Evolutionary conservation across 2,329 filamentous ascomycete genomes (phyloP), one percentile per base, ranked within the genome.

Genomic region (Raffaelea arxii): DNA sequence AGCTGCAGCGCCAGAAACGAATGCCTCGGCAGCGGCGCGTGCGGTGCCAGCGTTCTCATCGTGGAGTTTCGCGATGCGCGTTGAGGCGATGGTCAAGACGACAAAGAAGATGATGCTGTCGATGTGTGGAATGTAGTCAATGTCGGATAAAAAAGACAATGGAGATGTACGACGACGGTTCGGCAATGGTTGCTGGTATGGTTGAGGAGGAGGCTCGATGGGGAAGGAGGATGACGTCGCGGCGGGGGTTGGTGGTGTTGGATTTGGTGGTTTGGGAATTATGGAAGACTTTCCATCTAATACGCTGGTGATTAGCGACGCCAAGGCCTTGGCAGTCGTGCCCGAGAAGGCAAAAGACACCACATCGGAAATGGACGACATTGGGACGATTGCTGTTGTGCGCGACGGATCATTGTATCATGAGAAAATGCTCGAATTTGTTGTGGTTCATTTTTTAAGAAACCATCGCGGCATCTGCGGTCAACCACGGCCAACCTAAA

Each of bases 281-380:
- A n/a, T n/a, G n/a, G n/a, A n/a, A n/a, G n/a, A n/a, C n/a, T n/a
- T n/a, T n/a, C n/a, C n/a, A n/a, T n/a, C 39, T 14, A 42, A 30
- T 9, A 42, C 41, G 41, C 41, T 7, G 16, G 41, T 42, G 14
- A 42, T 18, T 4, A 42, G 41, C 41, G 41, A 19, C 25, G 41
- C 41, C n/a, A 42, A n/a, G 16, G 41, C 41, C 41, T 42, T 42
- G 41, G 41, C 41, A 14, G 41, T 30, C 25, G 25, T 19, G 41
- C 41, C 41, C 25, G 41, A 42, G 5, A 30, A 30, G 25, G 41
- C 41, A 32, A 42, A 42, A 14, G 41, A 42, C 24, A 25, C 25
- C 16, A 27, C 41, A 9, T 42, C 41, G 25, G n/a, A 12, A 11
- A 42, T 16, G 24, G 41, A 32, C 5, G 41, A 4, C 41, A 42